Evolutionary conservation across 352 stramenopile genomes (phyloP), one percentile per base, ranked within the genome.

Genomic region (Phytophthora sojae): DNA sequence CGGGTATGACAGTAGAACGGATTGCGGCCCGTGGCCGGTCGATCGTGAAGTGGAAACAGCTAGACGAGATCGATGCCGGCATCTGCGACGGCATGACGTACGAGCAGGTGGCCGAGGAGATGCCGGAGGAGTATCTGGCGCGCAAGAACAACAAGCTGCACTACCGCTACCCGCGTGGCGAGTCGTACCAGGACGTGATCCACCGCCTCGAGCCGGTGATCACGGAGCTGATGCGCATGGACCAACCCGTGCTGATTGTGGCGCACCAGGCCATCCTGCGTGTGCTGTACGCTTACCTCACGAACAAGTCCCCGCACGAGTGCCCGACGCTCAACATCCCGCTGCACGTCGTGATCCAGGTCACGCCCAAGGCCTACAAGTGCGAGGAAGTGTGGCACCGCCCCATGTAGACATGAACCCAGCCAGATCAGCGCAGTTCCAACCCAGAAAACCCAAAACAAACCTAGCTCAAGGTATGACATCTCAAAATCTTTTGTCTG

Each of bases 181-280:
- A 99, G 86, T 98, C 91, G 42, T 99, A 99, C 77, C 95, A 98
- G 79, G 97, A 99, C 73, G 92, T 99, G 60, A 99, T 98, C 59
- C 91, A 99, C 66, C 90, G 97, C 35, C 86, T 99, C 32, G 97
- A 99, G 84, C 95, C 97, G 4, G 90, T 99, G 42, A 98, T 99
- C 71, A 97, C 97, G 57, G 97, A 99, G 82, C 92, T 99, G 77
- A 98, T 99, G 92, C 88, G 97, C 15, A 97, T 97, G 55, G 87
- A 97, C 52, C 93, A 98, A 57, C 90, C 90, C 0, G 86, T 97
- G 64, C 74, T 97, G 44, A 98, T 99, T 71, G 89, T 99, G 5
- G 95, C 90, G 45, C 96, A 99, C 77, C 96, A 99, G 80, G 96
- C 96, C 14, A 99, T 99, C 69, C 79, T 99, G 50, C 89, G 96